Conservation (phyloP, 768 basidiomycete genomes). For the Cystobasidiopsis lactophilus region DNA sequence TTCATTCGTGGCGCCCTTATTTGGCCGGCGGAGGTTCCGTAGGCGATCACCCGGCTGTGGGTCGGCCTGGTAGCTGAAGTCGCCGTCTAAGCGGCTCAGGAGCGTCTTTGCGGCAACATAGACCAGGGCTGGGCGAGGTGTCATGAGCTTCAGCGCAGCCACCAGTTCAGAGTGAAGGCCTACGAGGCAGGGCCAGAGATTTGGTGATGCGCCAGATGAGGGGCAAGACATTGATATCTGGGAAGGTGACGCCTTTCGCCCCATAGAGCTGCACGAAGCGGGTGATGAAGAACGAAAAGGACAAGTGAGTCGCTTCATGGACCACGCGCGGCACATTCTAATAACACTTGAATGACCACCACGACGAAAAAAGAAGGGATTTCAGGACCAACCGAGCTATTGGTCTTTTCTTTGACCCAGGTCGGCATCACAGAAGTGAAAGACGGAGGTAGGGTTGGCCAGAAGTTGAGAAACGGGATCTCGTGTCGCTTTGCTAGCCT, state of each 20-base stretch:
- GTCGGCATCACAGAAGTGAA: not conserved
- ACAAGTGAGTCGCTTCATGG: too few species aligned
- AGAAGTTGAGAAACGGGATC: conserved; percentile 3
- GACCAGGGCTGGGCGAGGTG: conserved; percentile 1
- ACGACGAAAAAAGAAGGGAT: too few species aligned
- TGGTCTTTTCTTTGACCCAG: not conserved
- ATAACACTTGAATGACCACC: too few species aligned
- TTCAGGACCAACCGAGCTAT: not conserved
- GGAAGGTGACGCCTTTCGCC: conserved; percentile 1
- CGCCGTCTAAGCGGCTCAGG: not conserved
- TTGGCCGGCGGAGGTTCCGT: not conserved
- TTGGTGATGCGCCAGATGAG: conserved; percentile 1
- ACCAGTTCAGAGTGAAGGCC: not conserved
- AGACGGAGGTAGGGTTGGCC: not conserved
- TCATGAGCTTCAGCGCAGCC: not conserved
- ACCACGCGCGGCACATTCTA: too few species aligned
- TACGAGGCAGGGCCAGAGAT: conserved; percentile 3
- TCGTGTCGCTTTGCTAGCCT: conserved; percentile 1
- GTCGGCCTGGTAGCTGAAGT: not conserved
- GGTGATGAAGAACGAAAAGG: conserved; percentile 1
- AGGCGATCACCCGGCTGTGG: not conserved
- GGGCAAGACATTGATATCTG: conserved; percentile 8
- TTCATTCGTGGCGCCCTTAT: not conserved
- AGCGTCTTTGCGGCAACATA: not conserved
- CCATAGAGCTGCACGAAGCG: conserved; percentile 1